Percentiles rank a stretch among this genome's conserved stretches.
Conservation (phyloP, 129 eudicot species). For the Solidago caesia region DNA sequence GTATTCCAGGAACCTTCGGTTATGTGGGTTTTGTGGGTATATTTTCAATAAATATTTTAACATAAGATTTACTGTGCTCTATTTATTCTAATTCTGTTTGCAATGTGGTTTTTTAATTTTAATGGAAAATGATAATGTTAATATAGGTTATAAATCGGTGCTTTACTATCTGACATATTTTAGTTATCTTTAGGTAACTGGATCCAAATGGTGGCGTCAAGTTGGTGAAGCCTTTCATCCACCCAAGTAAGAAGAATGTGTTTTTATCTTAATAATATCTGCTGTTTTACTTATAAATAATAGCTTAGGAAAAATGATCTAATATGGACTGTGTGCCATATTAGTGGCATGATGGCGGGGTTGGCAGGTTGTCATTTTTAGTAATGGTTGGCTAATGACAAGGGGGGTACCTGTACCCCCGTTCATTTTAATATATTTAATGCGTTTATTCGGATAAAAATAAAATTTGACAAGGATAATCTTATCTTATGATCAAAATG, state of each 20-base stretch:
- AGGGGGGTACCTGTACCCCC: no score
- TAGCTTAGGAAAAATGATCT: not conserved
- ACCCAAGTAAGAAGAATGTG: constrained; percentile 69
- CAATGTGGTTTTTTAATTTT: constrained; percentile 1
- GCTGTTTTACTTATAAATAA: not conserved
- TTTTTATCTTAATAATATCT: constrained; percentile 8
- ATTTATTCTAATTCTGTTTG: not conserved
- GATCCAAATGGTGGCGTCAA: constrained; percentile 87
- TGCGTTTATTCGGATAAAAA: not conserved
- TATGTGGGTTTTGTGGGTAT: not conserved
- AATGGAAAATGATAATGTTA: constrained; percentile 6
- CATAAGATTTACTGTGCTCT: not conserved
- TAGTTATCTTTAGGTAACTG: constrained; percentile 59
- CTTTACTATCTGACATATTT: constrained; percentile 1
- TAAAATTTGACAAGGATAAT: no score
- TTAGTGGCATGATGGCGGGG: not conserved
- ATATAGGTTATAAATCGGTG: not conserved
- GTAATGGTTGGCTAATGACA: no score
- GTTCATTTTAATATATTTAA: not conserved
- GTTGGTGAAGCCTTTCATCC: constrained; percentile 94
- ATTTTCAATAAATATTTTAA: not conserved
- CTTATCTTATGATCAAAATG: not conserved
- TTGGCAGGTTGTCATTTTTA: not conserved
- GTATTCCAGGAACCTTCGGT: no score
- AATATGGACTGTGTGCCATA: not conserved